Evolutionary conservation across 768 basidiomycete species (phyloP), one percentile per base, ranked within the genome.

Genomic region (Russula compacta): DNA sequence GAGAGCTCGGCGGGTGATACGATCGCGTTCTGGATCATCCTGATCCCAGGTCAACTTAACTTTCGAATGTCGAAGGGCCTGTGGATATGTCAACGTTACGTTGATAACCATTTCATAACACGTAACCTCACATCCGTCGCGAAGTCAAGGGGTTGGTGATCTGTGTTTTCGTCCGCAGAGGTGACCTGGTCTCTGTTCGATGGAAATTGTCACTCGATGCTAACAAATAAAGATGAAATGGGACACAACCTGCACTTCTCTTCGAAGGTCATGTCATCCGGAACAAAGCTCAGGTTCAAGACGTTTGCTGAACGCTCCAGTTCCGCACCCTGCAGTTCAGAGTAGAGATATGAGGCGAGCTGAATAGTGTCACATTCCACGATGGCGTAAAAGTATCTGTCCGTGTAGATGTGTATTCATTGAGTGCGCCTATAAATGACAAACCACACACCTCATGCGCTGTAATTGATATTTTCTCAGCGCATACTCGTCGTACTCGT

Each of bases 11-110:
- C 93, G 84, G 1, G 94, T 92, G 52, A 94, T 67, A 47, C 83
- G 84, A 59, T 79, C 81, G 43, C 95, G 86, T 68, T 94, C 89
- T 0, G 90, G 86, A 66, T 98, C 95, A 72, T 98, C 97, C 57
- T 94, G 91, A 66, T 99, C 97, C 97, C 97, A 99, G 5, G 95
- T 97, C 36, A 98, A 81, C 69, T 92, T 97, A 61, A 98, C 95
- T 77, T 93, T 97, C 14, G 97, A 99, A 71, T 98, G 95, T 6
- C 95, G 88, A 6, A 99, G 82, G 10, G 95, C 95, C 94, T 98
- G 15, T n/a, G 36, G n/a, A n/a, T 47, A 9, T 12, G 43, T 61
- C 29, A 61, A n/a, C 15, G 24, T 0, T 43, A 43, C 24, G 15
- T 12, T 19, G 43, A 47, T 6, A 33, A 21, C 35, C 0, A 15